Conservation (phyloP, 106 monocot genomes). For the Dioscorea zingiberensis region DNA sequence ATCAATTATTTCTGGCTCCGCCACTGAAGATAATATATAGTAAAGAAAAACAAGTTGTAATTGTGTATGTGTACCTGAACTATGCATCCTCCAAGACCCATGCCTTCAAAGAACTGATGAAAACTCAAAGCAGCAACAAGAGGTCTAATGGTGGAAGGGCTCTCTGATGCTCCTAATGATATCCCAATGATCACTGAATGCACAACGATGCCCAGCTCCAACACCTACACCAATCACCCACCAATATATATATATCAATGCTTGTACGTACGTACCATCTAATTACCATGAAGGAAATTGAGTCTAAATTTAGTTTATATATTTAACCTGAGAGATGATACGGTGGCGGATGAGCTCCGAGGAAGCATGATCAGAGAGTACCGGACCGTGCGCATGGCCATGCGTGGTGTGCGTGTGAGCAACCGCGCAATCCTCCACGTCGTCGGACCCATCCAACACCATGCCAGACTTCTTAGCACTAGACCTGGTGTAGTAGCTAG, state of each 20-base stretch:
- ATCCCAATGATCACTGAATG: constrained; percentile 37
- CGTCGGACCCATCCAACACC: neutral
- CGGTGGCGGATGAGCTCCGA: constrained; percentile 10
- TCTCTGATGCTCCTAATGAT: constrained; percentile 18
- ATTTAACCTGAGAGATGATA: constrained; percentile 21
- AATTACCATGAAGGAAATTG: too few relatives aligned
- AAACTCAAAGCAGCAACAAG: constrained; percentile 19
- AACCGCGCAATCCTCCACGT: neutral
- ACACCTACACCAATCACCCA: constrained; percentile 4
- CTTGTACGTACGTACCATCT: too few relatives aligned
- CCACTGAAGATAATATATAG: too few relatives aligned
- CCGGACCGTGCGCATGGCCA: constrained; percentile 6
- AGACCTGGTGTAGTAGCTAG: constrained; percentile 13
- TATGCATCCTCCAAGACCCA: constrained; percentile 37
- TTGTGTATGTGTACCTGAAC: constrained; percentile 20
- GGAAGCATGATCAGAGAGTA: neutral
- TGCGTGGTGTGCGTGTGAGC: constrained; percentile 15
- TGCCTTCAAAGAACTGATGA: constrained; percentile 36
- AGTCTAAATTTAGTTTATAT: too few relatives aligned
- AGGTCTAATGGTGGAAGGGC: constrained; percentile 25
- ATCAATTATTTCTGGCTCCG: too few relatives aligned
- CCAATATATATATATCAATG: too few relatives aligned
- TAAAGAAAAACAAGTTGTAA: too few relatives aligned
- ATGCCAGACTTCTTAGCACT: neutral
- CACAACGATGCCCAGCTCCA: constrained; percentile 29